Evolutionary conservation across 2,329 filamentous ascomycete genomes (phyloP).

Genomic region (Xylariaceae sp.): DNA sequence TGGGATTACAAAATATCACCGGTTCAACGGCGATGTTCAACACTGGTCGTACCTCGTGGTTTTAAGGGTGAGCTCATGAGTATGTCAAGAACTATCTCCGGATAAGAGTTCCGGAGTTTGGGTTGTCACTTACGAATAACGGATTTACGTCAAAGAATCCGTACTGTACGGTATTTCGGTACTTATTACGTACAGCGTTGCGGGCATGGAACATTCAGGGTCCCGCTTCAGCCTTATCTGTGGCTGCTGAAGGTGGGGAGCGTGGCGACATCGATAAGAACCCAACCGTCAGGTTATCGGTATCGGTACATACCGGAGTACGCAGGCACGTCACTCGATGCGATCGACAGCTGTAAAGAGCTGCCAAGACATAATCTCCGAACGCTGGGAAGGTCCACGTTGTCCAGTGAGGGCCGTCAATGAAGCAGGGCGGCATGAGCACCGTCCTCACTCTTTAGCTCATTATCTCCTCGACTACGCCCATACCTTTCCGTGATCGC

Average conservation of each 20-base stretch:
- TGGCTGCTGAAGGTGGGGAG: conserved; percentile 5
- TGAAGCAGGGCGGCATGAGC: neutral
- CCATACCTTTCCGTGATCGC: neutral
- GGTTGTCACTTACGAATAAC: no score
- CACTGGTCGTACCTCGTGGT: no score
- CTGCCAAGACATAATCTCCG: neutral
- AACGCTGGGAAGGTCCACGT: conserved; percentile 7
- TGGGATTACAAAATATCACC: no score
- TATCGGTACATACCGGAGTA: neutral
- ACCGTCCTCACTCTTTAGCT: neutral
- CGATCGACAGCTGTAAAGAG: neutral
- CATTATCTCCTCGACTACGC: conserved; percentile 1
- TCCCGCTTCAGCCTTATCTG: conserved; percentile 7
- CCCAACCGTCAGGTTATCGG: neutral
- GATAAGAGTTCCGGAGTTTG: no score
- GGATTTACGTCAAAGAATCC: no score
- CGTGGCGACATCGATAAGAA: neutral
- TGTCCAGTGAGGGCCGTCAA: conserved; percentile 3
- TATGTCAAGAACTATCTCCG: no score
- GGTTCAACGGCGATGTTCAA: no score
- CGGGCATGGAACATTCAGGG: neutral
- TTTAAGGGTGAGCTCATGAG: no score
- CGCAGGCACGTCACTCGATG: neutral
- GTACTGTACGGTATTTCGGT: no score
- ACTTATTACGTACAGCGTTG: neutral